phyloP scores from a whole-genome alignment of 2,329 filamentous ascomycete genomes.

The Aspergillus sp. region DNA sequence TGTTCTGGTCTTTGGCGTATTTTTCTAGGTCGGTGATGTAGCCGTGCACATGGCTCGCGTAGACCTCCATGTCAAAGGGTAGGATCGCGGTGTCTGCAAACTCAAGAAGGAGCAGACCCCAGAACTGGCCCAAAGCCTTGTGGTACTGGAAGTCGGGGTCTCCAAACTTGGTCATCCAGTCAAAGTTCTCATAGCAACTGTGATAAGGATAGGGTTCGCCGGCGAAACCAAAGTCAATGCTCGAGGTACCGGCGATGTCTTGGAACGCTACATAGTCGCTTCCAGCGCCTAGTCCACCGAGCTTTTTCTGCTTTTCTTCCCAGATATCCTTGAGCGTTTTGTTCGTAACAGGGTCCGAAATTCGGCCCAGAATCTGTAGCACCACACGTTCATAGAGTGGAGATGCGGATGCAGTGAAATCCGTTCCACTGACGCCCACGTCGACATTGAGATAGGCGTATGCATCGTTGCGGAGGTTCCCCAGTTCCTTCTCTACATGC shows the following conservation, averaged over 20 bases:
- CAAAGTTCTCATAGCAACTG: constrained; percentile 84
- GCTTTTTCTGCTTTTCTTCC: constrained; percentile 54
- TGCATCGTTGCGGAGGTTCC: constrained; percentile 66
- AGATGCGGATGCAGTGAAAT: constrained; percentile 74
- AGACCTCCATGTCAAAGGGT: constrained; percentile 74
- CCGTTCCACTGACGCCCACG: constrained; percentile 68
- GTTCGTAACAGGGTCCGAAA: constrained; percentile 68
- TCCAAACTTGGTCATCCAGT: constrained; percentile 74
- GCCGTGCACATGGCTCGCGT: constrained; percentile 59
- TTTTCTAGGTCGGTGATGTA: constrained; percentile 65
- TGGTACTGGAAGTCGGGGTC: constrained; percentile 85
- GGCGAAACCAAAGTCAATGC: constrained; percentile 76
- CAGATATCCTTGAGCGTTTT: constrained; percentile 70
- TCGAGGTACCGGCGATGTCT: constrained; percentile 82
- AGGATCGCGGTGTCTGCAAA: constrained; percentile 75
- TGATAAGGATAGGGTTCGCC: constrained; percentile 66
- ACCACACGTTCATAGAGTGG: constrained; percentile 73
- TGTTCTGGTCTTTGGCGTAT: constrained; percentile 57
- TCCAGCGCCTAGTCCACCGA: constrained; percentile 67
- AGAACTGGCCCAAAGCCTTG: constrained; percentile 70
- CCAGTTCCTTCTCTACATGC: constrained; percentile 80
- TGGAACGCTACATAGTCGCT: constrained; percentile 90
- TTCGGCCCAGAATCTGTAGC: constrained; percentile 66
- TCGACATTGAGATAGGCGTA: constrained; percentile 92
- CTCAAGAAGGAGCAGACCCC: constrained; percentile 78